A percentile compares a stretch with the other conserved stretches of the same genome.
Evolutionary conservation across 441 rosid genomes (phyloP).

Genomic region (Capsella rubella): DNA sequence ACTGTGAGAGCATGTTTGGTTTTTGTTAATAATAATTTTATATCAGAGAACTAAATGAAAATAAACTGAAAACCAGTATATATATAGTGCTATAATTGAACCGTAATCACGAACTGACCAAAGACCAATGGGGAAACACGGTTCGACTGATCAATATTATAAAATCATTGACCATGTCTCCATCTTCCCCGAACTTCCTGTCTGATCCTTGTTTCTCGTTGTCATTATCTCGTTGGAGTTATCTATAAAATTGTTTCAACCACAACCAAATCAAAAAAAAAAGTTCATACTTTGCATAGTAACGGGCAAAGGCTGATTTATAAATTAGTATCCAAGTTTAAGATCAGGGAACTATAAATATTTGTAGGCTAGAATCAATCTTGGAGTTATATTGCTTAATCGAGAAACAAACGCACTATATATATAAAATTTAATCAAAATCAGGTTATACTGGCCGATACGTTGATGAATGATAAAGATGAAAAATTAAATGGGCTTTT

Average conservation of each 20-base stretch:
- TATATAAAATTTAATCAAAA: no score
- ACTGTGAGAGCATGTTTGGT: background rate
- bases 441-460: no score
- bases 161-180: conserved; percentile 30
- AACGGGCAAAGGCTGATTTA: background rate
- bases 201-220: conserved; percentile 35
- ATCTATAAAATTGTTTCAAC: conserved; percentile 2
- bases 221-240: conserved; percentile 29
- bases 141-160: conserved; percentile 1
- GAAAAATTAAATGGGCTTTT: background rate
- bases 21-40: no score
- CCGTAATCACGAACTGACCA: conserved; percentile 12
- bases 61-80: background rate
- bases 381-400: background rate
- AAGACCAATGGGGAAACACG: conserved; percentile 2
- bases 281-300: conserved; percentile 14
- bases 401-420: no score
- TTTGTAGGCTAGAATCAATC: background rate
- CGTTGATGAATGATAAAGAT: no score
- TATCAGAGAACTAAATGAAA: background rate
- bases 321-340: background rate
- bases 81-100: no score
- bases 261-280: conserved; percentile 9
- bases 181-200: conserved; percentile 28
- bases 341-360: background rate